Conservation (phyloP, 345 rosid species). For the Melaleuca quinquenervia region DNA sequence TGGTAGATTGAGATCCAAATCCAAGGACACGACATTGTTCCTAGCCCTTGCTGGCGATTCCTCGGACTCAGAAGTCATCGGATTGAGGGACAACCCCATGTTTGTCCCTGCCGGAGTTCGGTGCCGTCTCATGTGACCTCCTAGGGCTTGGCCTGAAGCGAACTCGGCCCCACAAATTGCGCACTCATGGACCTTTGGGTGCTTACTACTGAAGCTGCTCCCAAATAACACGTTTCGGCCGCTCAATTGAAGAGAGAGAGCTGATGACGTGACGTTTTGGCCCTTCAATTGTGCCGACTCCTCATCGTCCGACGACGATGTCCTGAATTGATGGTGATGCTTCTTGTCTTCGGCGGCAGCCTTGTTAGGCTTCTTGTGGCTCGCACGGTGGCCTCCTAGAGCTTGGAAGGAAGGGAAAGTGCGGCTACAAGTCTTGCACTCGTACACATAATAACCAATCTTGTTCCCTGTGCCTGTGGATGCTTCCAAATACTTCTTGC, state of each 20-base stretch:
- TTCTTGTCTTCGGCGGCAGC: constrained; percentile 13
- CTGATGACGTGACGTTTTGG: constrained; percentile 20
- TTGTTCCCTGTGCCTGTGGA: constrained; percentile 32
- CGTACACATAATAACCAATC: constrained; percentile 75
- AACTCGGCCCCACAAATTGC: constrained; percentile 84
- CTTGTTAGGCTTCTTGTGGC: constrained; percentile 82
- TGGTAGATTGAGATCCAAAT: constrained; percentile 94
- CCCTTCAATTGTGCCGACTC: background rate
- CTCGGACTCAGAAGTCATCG: constrained; percentile 25
- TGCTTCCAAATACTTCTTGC: constrained; percentile 63
- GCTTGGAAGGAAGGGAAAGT: constrained; percentile 95
- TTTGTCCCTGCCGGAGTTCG: constrained; percentile 24
- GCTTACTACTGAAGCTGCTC: constrained; percentile 4
- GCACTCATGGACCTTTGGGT: constrained; percentile 71
- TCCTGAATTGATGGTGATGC: background rate
- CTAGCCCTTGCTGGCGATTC: constrained; percentile 15
- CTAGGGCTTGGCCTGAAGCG: constrained; percentile 88
- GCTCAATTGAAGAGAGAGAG: constrained; percentile 55
- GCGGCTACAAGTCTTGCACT: constrained; percentile 85
- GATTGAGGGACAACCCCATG: constrained; percentile 32
- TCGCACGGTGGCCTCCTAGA: constrained; percentile 92
- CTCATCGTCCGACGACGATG: constrained; percentile 13
- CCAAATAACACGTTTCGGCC: constrained; percentile 5
- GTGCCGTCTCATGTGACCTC: constrained; percentile 98
- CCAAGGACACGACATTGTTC: constrained; percentile 29